Conservation (phyloP, 495 filamentous ascomycete species). For the Jackrogersella multiformis region DNA sequence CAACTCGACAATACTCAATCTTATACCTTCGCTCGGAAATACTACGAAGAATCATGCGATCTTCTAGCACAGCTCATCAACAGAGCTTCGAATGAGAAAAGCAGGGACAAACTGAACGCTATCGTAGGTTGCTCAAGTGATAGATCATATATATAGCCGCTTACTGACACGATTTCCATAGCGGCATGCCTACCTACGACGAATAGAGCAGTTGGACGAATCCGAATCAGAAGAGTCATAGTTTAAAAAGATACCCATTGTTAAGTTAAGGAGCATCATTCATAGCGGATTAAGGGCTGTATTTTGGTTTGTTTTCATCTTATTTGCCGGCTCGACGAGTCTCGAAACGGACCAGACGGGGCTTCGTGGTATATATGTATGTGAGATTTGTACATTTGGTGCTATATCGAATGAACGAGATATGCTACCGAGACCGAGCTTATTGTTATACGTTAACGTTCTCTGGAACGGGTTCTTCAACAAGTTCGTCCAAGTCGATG, state of each 20-base stretch:
- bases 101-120: constrained; percentile 83
- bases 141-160: background rate
- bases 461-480: background rate
- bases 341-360: constrained; percentile 3
- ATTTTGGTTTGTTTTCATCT: background rate
- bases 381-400: constrained; percentile 39
- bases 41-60: constrained; percentile 88
- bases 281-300: constrained; percentile 1
- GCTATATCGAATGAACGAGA: constrained; percentile 29
- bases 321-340: constrained; percentile 15
- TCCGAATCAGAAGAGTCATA: constrained; percentile 17
- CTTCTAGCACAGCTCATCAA: constrained; percentile 87
- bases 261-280: constrained; percentile 12
- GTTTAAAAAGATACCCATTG: constrained; percentile 23
- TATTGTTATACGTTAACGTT: background rate
- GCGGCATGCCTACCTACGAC: constrained; percentile 33
- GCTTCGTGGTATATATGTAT: constrained; percentile 21
- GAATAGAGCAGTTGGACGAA: constrained; percentile 29
- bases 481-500: constrained; percentile 21
- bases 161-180: constrained; percentile 21
- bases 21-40: constrained; percentile 89
- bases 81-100: constrained; percentile 81
- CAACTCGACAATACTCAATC: constrained; percentile 94
- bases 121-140: constrained; percentile 71
- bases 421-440: background rate